Evolutionary conservation across 345 rosid genomes (phyloP).

Genomic region (Physaria fendleri): DNA sequence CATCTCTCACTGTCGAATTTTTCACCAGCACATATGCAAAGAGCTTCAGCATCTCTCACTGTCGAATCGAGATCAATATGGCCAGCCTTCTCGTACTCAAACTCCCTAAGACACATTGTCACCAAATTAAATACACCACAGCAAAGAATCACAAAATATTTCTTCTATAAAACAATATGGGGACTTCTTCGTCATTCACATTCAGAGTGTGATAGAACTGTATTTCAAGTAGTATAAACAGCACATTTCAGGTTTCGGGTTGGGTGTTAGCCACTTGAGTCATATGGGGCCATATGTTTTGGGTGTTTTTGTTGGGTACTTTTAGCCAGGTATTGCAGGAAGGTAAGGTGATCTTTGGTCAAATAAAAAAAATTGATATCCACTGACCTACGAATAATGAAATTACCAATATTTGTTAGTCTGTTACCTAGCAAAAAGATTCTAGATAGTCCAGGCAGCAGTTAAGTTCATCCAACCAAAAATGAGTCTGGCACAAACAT

Average conservation of each 20-base stretch:
- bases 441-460: not conserved
- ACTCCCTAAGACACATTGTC: too few relatives aligned
- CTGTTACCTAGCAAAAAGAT: not conserved
- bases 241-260: not conserved
- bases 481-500: not conserved
- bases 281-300: too few relatives aligned
- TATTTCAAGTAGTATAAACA: not conserved
- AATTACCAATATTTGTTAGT: not conserved
- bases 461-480: not conserved
- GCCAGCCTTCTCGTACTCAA: slow-evolving; percentile 50
- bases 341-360: not conserved
- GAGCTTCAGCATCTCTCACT: slow-evolving; percentile 87
- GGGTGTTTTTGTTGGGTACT: too few relatives aligned
- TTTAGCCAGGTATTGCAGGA: not conserved
- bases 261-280: too few relatives aligned
- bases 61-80: slow-evolving; percentile 60
- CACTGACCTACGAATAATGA: not conserved
- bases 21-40: slow-evolving; percentile 91
- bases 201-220: not conserved
- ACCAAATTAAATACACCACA: too few relatives aligned
- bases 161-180: not conserved
- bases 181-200: not conserved
- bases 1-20: slow-evolving; percentile 68
- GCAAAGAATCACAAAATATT: not conserved
- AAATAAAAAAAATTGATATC: not conserved